Percentiles rank a stretch among this genome's conserved stretches.
Conservation (phyloP, 805 yeast species). For the Brettanomyces anomalus region DNA sequence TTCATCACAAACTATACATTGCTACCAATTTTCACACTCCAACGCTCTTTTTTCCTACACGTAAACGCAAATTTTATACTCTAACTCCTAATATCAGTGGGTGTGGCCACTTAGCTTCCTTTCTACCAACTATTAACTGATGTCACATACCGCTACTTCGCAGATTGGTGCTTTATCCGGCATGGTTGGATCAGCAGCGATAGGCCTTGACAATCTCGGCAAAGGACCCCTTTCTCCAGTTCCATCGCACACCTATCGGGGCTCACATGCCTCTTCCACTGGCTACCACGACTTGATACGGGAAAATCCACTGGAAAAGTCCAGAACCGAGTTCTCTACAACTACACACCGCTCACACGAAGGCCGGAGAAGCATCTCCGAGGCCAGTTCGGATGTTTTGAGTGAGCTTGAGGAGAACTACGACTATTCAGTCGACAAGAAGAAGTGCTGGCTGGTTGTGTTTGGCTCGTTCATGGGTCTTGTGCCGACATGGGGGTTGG, state of each 20-base stretch:
- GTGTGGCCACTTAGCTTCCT: too few species aligned
- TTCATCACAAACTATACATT: too few species aligned
- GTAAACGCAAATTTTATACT: too few species aligned
- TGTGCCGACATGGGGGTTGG: constrained; percentile 38
- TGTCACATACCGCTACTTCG: too few species aligned
- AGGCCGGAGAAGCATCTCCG: neutral
- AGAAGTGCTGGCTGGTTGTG: constrained; percentile 29
- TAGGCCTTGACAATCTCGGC: neutral
- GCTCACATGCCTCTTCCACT: neutral
- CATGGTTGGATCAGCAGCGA: neutral
- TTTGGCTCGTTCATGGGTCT: constrained; percentile 34
- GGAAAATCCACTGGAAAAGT: neutral
- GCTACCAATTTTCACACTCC: too few species aligned
- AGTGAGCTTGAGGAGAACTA: neutral
- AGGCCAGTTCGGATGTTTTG: neutral
- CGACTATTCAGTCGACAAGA: constrained; percentile 31
- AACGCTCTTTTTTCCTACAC: too few species aligned
- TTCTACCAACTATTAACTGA: too few species aligned
- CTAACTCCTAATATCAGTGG: too few species aligned
- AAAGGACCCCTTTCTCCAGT: neutral
- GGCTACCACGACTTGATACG: neutral
- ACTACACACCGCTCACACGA: neutral
- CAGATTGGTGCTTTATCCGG: too few species aligned
- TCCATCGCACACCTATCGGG: neutral
- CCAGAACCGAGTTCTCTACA: neutral